These are phyloP conservation scores for Blastomyces parvus DNA, from an alignment of 2,329 filamentous ascomycete species.

Conservation along the genomic window DNA sequence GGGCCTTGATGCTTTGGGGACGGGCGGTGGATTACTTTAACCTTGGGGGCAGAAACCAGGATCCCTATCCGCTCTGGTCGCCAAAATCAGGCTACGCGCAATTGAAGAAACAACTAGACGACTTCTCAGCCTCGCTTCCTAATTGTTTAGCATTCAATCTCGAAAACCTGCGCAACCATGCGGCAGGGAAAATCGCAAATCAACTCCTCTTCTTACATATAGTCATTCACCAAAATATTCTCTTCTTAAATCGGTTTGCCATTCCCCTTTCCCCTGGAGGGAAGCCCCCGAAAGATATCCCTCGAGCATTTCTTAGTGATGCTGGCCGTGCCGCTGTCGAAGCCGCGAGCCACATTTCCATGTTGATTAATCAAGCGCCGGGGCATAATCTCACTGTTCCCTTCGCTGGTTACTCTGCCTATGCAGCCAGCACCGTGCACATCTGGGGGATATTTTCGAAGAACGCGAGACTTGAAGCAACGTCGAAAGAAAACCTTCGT, in stretches of 20 bases:
- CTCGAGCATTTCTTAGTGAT: conserved; percentile 66
- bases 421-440: conserved; percentile 88
- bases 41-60: conserved; percentile 72
- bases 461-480: conserved; percentile 62
- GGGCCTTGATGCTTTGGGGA: conserved; percentile 79
- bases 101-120: conserved; percentile 61
- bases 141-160: conserved; percentile 60
- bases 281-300: conserved; percentile 58
- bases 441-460: conserved; percentile 86
- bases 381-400: conserved; percentile 76
- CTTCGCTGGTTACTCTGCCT: conserved; percentile 90
- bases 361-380: conserved; percentile 69
- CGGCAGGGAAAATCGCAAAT: conserved; percentile 74
- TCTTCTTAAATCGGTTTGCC: conserved; percentile 85
- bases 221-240: conserved; percentile 73
- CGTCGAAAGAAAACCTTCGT: conserved; percentile 72
- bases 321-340: conserved; percentile 67
- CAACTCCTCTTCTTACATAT: conserved; percentile 92
- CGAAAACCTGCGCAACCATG: conserved; percentile 77
- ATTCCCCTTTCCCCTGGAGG: conserved; percentile 58
- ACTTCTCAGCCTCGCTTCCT: conserved; percentile 61
- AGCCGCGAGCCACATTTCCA: conserved; percentile 78
- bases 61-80: conserved; percentile 71
- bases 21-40: conserved; percentile 83
- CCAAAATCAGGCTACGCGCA: conserved; percentile 64